Evolutionary conservation across 2,329 filamentous ascomycete genomes (phyloP).

Genomic region (Epichloe festucae): DNA sequence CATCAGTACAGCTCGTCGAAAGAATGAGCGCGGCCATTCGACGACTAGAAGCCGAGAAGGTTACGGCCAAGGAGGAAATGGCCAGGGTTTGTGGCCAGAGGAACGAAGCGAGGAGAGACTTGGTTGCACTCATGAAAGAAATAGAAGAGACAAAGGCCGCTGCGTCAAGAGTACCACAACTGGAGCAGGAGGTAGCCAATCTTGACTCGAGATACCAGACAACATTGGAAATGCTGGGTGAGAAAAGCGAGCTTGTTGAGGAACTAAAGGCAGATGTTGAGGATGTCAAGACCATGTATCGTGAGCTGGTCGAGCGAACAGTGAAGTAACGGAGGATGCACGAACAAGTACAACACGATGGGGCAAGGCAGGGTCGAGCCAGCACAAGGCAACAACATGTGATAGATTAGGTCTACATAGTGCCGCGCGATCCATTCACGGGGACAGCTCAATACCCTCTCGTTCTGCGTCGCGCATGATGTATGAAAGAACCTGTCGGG

Average conservation of each 20-base stretch:
- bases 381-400: not conserved
- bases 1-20: slow-evolving; percentile 89
- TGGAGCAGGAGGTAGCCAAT: slow-evolving; percentile 56
- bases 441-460: slow-evolving; percentile 59
- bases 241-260: slow-evolving; percentile 92
- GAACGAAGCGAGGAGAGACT: slow-evolving; percentile 82
- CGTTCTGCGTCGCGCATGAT: slow-evolving; percentile 67
- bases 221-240: slow-evolving; percentile 84
- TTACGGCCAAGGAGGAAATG: slow-evolving; percentile 77
- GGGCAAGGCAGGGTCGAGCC: not conserved
- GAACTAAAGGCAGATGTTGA: slow-evolving; percentile 79
- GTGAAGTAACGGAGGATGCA: slow-evolving; percentile 39
- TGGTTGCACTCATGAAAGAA: slow-evolving; percentile 83
- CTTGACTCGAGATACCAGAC: slow-evolving; percentile 75
- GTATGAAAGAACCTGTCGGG: slow-evolving; percentile 54
- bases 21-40: slow-evolving; percentile 90
- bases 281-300: slow-evolving; percentile 93
- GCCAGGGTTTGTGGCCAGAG: slow-evolving; percentile 68
- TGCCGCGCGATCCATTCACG: slow-evolving; percentile 7
- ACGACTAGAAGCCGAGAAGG: slow-evolving; percentile 81
- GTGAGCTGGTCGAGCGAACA: slow-evolving; percentile 78
- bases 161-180: slow-evolving; percentile 43
- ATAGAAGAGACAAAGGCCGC: slow-evolving; percentile 55
- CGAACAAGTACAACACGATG: not conserved
- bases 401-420: not conserved